Evolutionary conservation across 108 stramenopile genomes (phyloP).

Genomic region (Cyclotella distinguenda): DNA sequence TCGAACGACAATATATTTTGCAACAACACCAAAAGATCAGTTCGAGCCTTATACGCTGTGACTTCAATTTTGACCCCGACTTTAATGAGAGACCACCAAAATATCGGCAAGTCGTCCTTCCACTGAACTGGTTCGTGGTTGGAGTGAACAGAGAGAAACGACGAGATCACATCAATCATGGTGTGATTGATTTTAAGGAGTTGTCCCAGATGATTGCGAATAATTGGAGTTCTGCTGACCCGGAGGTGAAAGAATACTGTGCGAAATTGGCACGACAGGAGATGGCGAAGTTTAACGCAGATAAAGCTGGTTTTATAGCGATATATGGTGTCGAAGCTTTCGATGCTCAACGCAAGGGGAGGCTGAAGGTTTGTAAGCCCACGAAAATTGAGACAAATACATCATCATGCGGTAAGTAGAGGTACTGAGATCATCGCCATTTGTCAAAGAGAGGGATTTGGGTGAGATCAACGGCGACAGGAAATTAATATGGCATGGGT

Average conservation of each 20-base stretch:
- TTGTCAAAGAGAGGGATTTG: too few species aligned
- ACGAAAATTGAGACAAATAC: too few species aligned
- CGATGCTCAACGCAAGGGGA: too few species aligned
- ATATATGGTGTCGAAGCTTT: too few species aligned
- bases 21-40: neutral
- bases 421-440: too few species aligned
- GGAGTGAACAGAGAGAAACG: slow-evolving; percentile 7
- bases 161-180: slow-evolving; percentile 6
- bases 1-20: slow-evolving; percentile 5
- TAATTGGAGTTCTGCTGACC: neutral
- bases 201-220: neutral
- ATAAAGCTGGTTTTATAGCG: too few species aligned
- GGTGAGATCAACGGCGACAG: too few species aligned
- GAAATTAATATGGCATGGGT: too few species aligned
- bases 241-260: neutral
- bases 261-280: neutral
- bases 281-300: too few species aligned
- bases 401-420: too few species aligned
- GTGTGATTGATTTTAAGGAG: slow-evolving; percentile 5
- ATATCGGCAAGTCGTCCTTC: slow-evolving; percentile 2
- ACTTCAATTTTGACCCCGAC: neutral
- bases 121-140: neutral
- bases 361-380: too few species aligned
- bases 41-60: neutral
- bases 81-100: neutral